A percentile compares a stretch with the other conserved stretches of the same genome.
phyloP scores from a whole-genome alignment of 805 yeast genomes.

The Saccharomycopsis sp. region DNA sequence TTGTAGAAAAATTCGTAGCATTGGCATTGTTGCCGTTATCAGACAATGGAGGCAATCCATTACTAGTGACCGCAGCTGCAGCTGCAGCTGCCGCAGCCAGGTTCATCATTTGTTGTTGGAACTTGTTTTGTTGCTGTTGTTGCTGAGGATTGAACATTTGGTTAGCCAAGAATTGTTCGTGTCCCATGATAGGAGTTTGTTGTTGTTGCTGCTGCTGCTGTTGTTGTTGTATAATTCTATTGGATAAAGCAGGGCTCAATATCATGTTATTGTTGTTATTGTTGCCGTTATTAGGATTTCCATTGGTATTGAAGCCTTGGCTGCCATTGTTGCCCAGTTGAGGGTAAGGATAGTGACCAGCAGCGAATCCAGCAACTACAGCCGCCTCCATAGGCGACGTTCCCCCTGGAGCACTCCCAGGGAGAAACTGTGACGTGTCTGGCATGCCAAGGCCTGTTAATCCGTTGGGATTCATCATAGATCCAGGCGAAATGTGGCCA shows the following conservation, averaged over 20 bases:
- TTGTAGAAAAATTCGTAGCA: neutral
- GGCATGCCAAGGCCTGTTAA: neutral
- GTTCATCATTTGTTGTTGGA: neutral
- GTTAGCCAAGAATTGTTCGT: neutral
- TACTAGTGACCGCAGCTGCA: neutral
- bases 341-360: conserved; percentile 1
- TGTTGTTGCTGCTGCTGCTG: neutral
- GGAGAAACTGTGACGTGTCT: neutral
- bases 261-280: neutral
- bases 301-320: neutral
- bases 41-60: neutral
- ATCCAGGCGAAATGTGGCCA: conserved; percentile 1
- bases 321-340: neutral
- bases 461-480: neutral
- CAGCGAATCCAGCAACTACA: neutral
- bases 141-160: conserved; percentile 4
- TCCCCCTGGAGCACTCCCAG: neutral
- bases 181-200: neutral
- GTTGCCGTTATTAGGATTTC: neutral
- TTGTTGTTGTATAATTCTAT: neutral
- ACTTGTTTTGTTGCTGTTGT: conserved; percentile 1
- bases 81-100: conserved; percentile 2
- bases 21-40: neutral
- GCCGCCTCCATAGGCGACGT: neutral
- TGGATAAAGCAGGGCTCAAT: neutral